Conservation (phyloP, 75 land plant genomes). For the Isoetes taiwanensis region DNA sequence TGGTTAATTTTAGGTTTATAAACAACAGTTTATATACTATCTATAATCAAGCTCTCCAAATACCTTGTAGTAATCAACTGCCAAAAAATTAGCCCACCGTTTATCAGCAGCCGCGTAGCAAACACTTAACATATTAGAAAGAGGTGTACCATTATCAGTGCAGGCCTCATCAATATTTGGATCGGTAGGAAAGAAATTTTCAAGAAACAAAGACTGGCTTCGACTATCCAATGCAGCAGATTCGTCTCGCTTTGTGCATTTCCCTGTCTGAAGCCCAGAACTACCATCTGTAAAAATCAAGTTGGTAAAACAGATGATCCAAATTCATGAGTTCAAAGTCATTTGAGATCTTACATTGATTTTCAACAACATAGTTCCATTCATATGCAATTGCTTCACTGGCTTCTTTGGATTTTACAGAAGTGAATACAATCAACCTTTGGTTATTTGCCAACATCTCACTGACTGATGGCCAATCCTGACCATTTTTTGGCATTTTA, state of each 20-base stretch:
- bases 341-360: slow-evolving; percentile 48
- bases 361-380: slow-evolving; percentile 67
- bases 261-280: slow-evolving; percentile 35
- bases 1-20: too few relatives aligned
- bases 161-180: slow-evolving; percentile 35
- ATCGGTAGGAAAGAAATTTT: slow-evolving; percentile 39
- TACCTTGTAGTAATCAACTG: slow-evolving; percentile 75
- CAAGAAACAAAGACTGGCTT: slow-evolving; percentile 32
- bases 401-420: slow-evolving; percentile 44
- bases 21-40: too few relatives aligned
- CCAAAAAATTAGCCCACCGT: slow-evolving; percentile 52
- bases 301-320: background rate
- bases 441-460: slow-evolving; percentile 59
- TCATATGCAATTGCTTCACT: slow-evolving; percentile 71
- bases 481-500: slow-evolving; percentile 58
- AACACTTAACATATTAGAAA: slow-evolving; percentile 32
- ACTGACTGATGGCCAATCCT: slow-evolving; percentile 55
- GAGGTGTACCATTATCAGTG: slow-evolving; percentile 37
- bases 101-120: slow-evolving; percentile 35
- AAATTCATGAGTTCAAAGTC: background rate
- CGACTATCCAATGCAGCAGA: slow-evolving; percentile 33
- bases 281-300: slow-evolving; percentile 44
- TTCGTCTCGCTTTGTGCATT: slow-evolving; percentile 57
- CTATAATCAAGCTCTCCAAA: too few relatives aligned
- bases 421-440: slow-evolving; percentile 62